A percentile compares a stretch with the other conserved stretches of the same genome.
Evolutionary conservation across 2,329 filamentous ascomycete species (phyloP).

Genomic region (Trichophyton rubrum): DNA sequence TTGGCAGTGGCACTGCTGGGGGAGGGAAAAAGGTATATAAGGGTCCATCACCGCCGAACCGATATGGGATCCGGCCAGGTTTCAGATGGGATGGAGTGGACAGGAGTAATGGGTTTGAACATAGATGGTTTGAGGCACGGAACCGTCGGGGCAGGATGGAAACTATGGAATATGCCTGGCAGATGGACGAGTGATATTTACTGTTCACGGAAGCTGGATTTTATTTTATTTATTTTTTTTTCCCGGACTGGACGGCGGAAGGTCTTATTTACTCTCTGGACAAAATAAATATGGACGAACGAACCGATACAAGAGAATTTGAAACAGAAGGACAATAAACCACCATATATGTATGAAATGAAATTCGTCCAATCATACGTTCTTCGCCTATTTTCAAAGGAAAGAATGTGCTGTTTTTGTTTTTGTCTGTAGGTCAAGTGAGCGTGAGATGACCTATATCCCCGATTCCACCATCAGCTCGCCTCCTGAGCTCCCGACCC

Average conservation of each 20-base stretch:
- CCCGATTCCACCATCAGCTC: neutral
- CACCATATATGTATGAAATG: neutral
- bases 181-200: constrained; percentile 67
- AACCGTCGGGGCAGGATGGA: constrained; percentile 66
- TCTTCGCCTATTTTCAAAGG: neutral
- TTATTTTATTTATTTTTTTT: too few species aligned
- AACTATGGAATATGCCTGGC: constrained; percentile 81
- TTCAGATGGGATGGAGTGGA: constrained; percentile 97
- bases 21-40: constrained; percentile 54
- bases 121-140: constrained; percentile 76
- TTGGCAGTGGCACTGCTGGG: constrained; percentile 37
- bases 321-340: neutral
- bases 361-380: constrained; percentile 3
- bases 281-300: neutral
- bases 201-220: too few species aligned
- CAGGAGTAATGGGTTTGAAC: constrained; percentile 84
- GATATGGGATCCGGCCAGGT: constrained; percentile 84
- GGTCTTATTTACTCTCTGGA: neutral
- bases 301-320: neutral
- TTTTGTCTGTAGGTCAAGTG: neutral
- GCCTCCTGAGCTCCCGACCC: neutral
- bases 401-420: neutral
- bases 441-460: neutral
- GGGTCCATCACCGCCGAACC: constrained; percentile 73
- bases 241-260: neutral